Evolutionary conservation across 2,329 filamentous ascomycete genomes (phyloP).

Genomic region (Talaromyces sp.): DNA sequence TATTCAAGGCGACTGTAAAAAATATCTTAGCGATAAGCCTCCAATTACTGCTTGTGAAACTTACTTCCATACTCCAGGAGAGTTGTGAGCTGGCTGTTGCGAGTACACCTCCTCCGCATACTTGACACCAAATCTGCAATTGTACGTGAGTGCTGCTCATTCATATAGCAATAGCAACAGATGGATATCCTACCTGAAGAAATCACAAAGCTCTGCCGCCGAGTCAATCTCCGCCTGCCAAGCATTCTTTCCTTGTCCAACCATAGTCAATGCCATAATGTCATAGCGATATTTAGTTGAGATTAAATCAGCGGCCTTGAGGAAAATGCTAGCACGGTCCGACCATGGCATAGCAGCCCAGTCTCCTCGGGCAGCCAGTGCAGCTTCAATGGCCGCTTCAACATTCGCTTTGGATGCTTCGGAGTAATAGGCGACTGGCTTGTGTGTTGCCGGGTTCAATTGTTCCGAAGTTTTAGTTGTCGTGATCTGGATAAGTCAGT

Average conservation of each 20-base stretch:
- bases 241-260: slow-evolving; percentile 95
- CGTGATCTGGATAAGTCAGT: slow-evolving; percentile 26
- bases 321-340: slow-evolving; percentile 86
- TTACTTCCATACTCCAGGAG: slow-evolving; percentile 79
- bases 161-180: background rate
- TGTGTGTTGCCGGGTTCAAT: slow-evolving; percentile 78
- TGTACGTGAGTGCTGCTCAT: background rate
- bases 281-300: slow-evolving; percentile 92
- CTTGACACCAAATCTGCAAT: slow-evolving; percentile 73
- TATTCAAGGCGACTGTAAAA: slow-evolving; percentile 67
- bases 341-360: slow-evolving; percentile 88
- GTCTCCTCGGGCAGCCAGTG: slow-evolving; percentile 75
- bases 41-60: slow-evolving; percentile 18
- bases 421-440: slow-evolving; percentile 77
- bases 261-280: slow-evolving; percentile 91
- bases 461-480: slow-evolving; percentile 53
- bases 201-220: slow-evolving; percentile 87
- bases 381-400: slow-evolving; percentile 73
- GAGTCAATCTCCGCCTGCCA: slow-evolving; percentile 99
- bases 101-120: slow-evolving; percentile 89
- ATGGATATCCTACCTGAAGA: slow-evolving; percentile 58
- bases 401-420: slow-evolving; percentile 76
- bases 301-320: slow-evolving; percentile 92
- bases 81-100: slow-evolving; percentile 80
- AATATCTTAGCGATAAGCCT: background rate